Base-by-base conservation (phyloP, 805 yeast genomes). In the Candida chilensis region DNA sequence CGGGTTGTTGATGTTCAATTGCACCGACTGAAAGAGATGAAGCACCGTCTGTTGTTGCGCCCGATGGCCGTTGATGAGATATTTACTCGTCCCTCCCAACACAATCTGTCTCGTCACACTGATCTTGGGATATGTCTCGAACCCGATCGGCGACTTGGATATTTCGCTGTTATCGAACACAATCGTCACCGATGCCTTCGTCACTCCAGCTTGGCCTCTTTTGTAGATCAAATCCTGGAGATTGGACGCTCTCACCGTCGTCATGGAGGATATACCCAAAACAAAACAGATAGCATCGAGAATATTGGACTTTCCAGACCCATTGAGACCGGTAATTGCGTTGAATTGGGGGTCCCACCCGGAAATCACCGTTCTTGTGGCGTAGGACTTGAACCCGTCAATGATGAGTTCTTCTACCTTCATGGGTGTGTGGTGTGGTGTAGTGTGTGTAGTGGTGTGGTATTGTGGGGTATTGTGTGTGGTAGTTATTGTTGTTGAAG, bases 231-330 rank as follows among this genome's bases (percentile, higher is more conserved):
- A 71, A 53, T 92, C 99, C 48, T 90, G 96, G 24, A 88, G 61
- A 47, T 80, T 88, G 5, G 86, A 78, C 0, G 98, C 99, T 49
- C 99, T 68, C 17, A 94, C 96, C 0, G 95, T 83, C n/a, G 84
- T 52, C 92, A 90, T 87, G 9, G 94, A 76, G 1, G 95, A 79
- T 36, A 92, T 88, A 32, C 99, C 99, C 20, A 92, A 65, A n/a
- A 94, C 99, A 55, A 92, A 92, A 57, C 98, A 92, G 34, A 92
- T 90, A 33, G 99, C 95, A 55, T 92, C 98, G 27, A 92, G 64
- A 35, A 92, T 88, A 52, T 92, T 92, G 15, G 97, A 90, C 49
- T 92, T 92, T 5, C 99, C 99, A 0, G 96, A 86, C 7, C 99
- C 99, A 51, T 92, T 92, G 29, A 92, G 67, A 5, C 99, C 99